These are phyloP conservation scores for Stereum hirsutum DNA, from an alignment of 1,284 basidiomycete genomes.

Conservation along the genomic window DNA sequence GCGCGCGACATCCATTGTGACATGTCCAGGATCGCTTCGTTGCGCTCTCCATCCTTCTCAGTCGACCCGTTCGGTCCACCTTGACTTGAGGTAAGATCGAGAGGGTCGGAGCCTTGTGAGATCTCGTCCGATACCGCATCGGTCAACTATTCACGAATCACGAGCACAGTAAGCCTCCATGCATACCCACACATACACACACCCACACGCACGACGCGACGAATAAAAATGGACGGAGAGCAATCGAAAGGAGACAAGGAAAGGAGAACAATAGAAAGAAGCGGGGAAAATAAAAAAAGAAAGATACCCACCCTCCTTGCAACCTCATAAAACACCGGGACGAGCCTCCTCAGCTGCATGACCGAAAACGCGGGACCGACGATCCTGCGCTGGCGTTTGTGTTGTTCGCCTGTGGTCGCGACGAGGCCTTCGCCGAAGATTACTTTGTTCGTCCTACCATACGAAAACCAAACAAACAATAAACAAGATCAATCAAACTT, in stretches of 20 bases:
- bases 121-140: not conserved
- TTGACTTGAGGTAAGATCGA: too few relatives aligned
- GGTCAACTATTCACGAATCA: too few relatives aligned
- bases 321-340: conserved; percentile 19
- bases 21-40: not conserved
- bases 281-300: conserved; percentile 28
- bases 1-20: conserved; percentile 2
- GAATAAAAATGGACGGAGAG: not conserved
- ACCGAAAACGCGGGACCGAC: conserved; percentile 10
- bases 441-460: not conserved
- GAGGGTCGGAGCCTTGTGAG: not conserved
- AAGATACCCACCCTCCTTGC: conserved; percentile 10
- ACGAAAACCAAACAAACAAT: not conserved
- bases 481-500: too few relatives aligned
- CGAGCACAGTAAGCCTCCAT: too few relatives aligned
- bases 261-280: too few relatives aligned
- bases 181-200: too few relatives aligned
- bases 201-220: too few relatives aligned
- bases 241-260: too few relatives aligned
- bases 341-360: conserved; percentile 18
- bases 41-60: not conserved
- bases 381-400: conserved; percentile 16
- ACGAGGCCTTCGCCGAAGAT: conserved; percentile 14
- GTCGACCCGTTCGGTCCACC: not conserved
- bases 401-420: conserved; percentile 9